Conservation (phyloP, 164 flowering plant species). For the Piper longum region DNA sequence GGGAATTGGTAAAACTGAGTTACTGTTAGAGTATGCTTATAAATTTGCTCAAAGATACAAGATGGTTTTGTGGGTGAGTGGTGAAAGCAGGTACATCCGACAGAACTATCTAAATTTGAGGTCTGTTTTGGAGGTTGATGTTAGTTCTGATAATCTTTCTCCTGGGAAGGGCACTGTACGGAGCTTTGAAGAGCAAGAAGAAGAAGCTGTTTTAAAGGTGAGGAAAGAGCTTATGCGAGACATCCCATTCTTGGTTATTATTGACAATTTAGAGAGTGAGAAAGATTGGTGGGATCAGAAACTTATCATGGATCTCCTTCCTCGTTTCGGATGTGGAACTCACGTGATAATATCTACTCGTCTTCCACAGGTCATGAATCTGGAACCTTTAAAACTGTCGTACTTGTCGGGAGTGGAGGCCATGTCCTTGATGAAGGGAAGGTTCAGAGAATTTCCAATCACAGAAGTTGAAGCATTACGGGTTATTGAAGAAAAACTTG, state of each 20-base stretch:
- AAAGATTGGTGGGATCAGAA: conserved; percentile 96
- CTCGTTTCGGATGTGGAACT: conserved; percentile 89
- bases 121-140: conserved; percentile 67
- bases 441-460: conserved; percentile 38
- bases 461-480: conserved; percentile 65
- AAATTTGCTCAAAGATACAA: conserved; percentile 73
- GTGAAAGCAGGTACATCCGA: conserved; percentile 72
- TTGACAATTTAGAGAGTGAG: conserved; percentile 88
- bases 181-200: conserved; percentile 90
- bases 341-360: conserved; percentile 77
- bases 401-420: conserved; percentile 85
- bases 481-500: conserved; percentile 72
- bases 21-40: conserved; percentile 80
- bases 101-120: conserved; percentile 79
- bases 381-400: conserved; percentile 78
- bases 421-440: conserved; percentile 74
- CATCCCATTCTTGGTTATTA: conserved; percentile 74
- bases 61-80: conserved; percentile 92
- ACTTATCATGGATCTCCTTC: conserved; percentile 84
- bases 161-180: conserved; percentile 42
- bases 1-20: conserved; percentile 93
- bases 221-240: conserved; percentile 85
- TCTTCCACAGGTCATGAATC: conserved; percentile 60
- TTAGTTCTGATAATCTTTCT: conserved; percentile 46
- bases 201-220: conserved; percentile 55